Evolutionary conservation across 768 basidiomycete genomes (phyloP).

Genomic region (Macrolepiota dolichaula): DNA sequence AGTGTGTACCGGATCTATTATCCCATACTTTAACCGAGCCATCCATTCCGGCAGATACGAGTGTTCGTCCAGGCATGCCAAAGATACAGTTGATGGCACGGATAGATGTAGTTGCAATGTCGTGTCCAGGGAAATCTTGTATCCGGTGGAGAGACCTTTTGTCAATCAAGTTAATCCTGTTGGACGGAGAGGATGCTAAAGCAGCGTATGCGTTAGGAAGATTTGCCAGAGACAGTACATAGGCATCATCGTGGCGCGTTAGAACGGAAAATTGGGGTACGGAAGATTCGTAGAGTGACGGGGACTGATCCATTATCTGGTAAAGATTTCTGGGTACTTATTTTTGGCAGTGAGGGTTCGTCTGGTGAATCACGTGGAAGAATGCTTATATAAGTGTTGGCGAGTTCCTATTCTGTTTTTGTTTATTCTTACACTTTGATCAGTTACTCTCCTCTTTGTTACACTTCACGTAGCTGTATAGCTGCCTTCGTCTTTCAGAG

Average conservation of each 20-base stretch:
- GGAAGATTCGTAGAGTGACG: neutral
- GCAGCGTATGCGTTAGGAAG: constrained; percentile 48
- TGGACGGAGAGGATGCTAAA: constrained; percentile 59
- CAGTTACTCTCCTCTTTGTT: neutral
- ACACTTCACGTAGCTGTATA: neutral
- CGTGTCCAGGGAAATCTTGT: constrained; percentile 54
- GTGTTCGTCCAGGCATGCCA: constrained; percentile 35
- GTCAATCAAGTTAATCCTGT: constrained; percentile 68
- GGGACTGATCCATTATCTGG: constrained; percentile 4
- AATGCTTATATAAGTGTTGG: neutral
- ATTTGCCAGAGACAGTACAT: constrained; percentile 56
- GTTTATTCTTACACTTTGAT: neutral
- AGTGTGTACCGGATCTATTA: constrained; percentile 47
- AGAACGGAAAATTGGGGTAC: neutral
- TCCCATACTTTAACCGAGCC: constrained; percentile 78
- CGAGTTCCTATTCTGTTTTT: neutral
- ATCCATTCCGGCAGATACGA: constrained; percentile 70
- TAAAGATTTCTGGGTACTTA: neutral
- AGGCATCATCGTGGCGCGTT: constrained; percentile 29
- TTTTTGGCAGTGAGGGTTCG: neutral
- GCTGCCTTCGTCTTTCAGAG: constrained; percentile 12
- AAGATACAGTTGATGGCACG: constrained; percentile 40
- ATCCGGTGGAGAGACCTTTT: constrained; percentile 45
- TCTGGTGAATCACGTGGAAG: neutral
- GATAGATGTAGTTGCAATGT: constrained; percentile 53